Percentiles rank a stretch among this genome's conserved stretches.
phyloP scores from a whole-genome alignment of 495 filamentous ascomycete species.

The Thermothielavioides terrestris region DNA sequence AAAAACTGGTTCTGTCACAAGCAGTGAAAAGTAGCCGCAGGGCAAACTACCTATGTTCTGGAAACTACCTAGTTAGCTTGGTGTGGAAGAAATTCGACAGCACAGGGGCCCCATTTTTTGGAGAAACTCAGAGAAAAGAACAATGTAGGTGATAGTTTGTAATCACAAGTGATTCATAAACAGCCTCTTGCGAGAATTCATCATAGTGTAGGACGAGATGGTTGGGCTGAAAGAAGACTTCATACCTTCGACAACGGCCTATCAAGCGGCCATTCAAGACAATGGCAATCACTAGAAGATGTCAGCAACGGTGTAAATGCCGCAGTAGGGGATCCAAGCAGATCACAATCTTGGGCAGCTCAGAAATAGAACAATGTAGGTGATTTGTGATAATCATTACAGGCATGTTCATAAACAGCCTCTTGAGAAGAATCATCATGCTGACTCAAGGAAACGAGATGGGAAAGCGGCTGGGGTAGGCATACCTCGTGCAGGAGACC shows the following conservation, averaged over 20 bases:
- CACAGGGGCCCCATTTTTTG: background rate
- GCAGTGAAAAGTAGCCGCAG: too few species aligned
- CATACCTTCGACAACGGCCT: background rate
- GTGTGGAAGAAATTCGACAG: background rate
- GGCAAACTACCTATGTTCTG: too few species aligned
- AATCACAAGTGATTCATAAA: slow-evolving; percentile 42
- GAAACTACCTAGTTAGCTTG: background rate
- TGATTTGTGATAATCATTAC: slow-evolving; percentile 37
- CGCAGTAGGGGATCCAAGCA: background rate
- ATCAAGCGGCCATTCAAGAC: too few species aligned
- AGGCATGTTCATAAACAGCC: slow-evolving; percentile 44
- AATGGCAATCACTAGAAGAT: too few species aligned
- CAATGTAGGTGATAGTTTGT: slow-evolving; percentile 38
- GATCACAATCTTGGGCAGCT: background rate
- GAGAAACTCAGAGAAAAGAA: slow-evolving; percentile 30
- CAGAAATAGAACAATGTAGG: slow-evolving; percentile 42
- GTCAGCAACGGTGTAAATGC: background rate
- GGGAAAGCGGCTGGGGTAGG: slow-evolving; percentile 20
- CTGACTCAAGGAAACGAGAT: background rate
- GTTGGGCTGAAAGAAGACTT: background rate
- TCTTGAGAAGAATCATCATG: slow-evolving; percentile 34
- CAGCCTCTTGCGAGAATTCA: slow-evolving; percentile 37
- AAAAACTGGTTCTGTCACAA: too few species aligned
- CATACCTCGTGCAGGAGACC: slow-evolving; percentile 22
- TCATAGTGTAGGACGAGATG: slow-evolving; percentile 14